Conservation (phyloP, 2,329 filamentous ascomycete species). For the Dothideomycetes sp. region DNA sequence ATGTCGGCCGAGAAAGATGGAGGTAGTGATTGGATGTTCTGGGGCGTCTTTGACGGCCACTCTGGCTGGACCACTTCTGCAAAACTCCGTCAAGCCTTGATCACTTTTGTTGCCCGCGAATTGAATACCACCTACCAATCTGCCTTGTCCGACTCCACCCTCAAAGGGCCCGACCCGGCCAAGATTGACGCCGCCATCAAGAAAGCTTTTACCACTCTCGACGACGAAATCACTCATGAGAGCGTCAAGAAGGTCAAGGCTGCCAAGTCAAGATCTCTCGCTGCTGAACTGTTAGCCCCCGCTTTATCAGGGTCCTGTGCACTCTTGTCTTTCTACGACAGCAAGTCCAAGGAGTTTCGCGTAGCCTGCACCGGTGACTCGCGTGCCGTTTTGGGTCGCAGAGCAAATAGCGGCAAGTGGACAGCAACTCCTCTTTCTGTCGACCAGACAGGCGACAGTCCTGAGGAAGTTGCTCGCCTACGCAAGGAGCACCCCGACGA, state of each 20-base stretch:
- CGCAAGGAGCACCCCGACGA: slow-evolving; percentile 82
- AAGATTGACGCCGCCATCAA: slow-evolving; percentile 89
- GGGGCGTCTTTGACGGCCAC: slow-evolving; percentile 97
- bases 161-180: slow-evolving; percentile 59
- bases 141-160: slow-evolving; percentile 45
- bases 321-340: slow-evolving; percentile 92
- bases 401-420: slow-evolving; percentile 75
- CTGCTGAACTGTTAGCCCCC: slow-evolving; percentile 82
- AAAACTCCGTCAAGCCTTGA: slow-evolving; percentile 83
- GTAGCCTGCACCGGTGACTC: slow-evolving; percentile 95
- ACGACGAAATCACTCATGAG: slow-evolving; percentile 89
- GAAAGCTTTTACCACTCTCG: slow-evolving; percentile 74
- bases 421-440: slow-evolving; percentile 78
- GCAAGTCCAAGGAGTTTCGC: slow-evolving; percentile 71
- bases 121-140: slow-evolving; percentile 85
- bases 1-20: slow-evolving; percentile 43
- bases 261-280: slow-evolving; percentile 77
- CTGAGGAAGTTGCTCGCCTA: slow-evolving; percentile 71
- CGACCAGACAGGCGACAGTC: slow-evolving; percentile 87
- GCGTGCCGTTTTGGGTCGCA: slow-evolving; percentile 81
- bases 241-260: slow-evolving; percentile 87
- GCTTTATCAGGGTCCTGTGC: slow-evolving; percentile 96
- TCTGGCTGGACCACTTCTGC: slow-evolving; percentile 97
- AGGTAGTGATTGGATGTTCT: slow-evolving; percentile 96
- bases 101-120: slow-evolving; percentile 85